phyloP scores from a whole-genome alignment of 257 asterid genomes.

The Plectranthus barbatus region DNA sequence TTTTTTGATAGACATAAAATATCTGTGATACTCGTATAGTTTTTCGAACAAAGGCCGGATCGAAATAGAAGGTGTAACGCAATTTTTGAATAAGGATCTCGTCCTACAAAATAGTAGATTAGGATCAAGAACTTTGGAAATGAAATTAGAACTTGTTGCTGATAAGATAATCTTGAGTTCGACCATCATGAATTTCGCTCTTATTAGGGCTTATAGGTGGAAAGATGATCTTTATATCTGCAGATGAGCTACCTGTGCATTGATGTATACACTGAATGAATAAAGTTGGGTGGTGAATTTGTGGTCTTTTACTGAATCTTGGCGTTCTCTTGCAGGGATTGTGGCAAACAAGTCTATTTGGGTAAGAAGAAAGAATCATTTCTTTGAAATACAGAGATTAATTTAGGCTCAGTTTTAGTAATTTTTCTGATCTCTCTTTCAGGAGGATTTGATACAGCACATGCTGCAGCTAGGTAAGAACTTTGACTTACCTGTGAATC shows the following conservation, averaged over 20 bases:
- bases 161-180: slow-evolving; percentile 4
- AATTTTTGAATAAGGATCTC: neutral
- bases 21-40: neutral
- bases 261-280: neutral
- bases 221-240: neutral
- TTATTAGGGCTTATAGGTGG: neutral
- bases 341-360: slow-evolving; percentile 91
- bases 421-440: neutral
- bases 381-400: neutral
- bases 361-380: slow-evolving; percentile 34
- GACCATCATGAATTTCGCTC: neutral
- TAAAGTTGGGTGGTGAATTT: neutral
- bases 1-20: neutral
- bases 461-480: slow-evolving; percentile 78
- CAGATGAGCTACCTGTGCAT: neutral
- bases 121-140: neutral
- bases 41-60: neutral
- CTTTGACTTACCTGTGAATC: neutral
- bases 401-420: neutral
- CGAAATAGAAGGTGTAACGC: no score
- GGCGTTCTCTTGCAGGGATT: slow-evolving; percentile 65
- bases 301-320: slow-evolving; percentile 15
- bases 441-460: slow-evolving; percentile 98
- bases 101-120: neutral
- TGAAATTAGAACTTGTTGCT: neutral